Evolutionary conservation across 305 asterid genomes (phyloP).

Genomic region (Fraxinus greggii): DNA sequence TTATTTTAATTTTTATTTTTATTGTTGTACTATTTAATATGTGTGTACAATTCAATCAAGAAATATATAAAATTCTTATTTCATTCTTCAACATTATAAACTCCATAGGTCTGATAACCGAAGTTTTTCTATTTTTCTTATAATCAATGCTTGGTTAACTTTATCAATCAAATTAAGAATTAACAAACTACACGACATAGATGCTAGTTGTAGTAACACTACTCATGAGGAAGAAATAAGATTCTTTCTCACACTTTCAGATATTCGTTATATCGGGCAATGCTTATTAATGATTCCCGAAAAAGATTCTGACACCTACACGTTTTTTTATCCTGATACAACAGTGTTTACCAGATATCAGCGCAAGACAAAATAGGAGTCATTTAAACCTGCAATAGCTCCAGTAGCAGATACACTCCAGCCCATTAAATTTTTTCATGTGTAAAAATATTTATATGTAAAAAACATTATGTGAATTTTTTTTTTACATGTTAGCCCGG

Average conservation of each 20-base stretch:
- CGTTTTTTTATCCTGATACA: conserved; percentile 8
- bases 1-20: too few relatives aligned
- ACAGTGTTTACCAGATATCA: not conserved
- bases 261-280: not conserved
- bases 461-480: too few relatives aligned
- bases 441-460: not conserved
- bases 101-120: not conserved
- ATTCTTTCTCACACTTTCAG: not conserved
- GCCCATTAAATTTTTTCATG: not conserved
- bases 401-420: not conserved
- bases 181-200: not conserved
- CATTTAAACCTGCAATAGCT: conserved; percentile 7
- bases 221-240: not conserved
- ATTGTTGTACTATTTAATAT: not conserved
- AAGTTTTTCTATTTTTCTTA: not conserved
- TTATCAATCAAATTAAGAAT: not conserved
- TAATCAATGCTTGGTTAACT: not conserved
- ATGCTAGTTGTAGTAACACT: not conserved
- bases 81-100: not conserved
- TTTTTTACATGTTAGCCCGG: not conserved
- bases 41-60: not conserved
- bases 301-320: not conserved
- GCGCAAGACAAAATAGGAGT: conserved; percentile 8
- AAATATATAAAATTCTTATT: not conserved
- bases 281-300: not conserved